These are phyloP conservation scores for Papilionanthe hybrid DNA, from an alignment of 116 monocot species.

Conservation along the genomic window DNA sequence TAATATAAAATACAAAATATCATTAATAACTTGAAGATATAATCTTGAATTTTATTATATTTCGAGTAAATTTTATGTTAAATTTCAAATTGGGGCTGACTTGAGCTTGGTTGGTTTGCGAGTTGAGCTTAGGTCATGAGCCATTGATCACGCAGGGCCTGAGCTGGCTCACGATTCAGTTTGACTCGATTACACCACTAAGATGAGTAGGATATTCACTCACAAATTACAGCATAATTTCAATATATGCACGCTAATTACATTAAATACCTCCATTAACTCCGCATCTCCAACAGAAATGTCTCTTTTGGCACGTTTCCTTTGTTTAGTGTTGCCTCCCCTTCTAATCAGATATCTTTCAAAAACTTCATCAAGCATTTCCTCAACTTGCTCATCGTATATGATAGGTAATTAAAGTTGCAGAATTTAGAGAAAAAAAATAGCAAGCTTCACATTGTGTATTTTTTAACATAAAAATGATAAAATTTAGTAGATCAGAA, in stretches of 20 bases:
- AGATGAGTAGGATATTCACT: too few species aligned
- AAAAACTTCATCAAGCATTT: conserved; percentile 77
- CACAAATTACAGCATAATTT: too few species aligned
- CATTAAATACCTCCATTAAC: conserved; percentile 53
- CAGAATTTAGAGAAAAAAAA: background rate
- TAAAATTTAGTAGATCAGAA: background rate
- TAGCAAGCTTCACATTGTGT: background rate
- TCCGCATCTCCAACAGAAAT: conserved; percentile 33
- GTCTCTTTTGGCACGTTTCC: conserved; percentile 49
- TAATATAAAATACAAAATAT: too few species aligned
- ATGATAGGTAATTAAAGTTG: conserved; percentile 19
- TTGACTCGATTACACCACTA: too few species aligned
- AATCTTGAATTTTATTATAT: too few species aligned
- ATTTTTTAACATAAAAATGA: background rate
- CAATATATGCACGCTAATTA: background rate
- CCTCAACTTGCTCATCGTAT: conserved; percentile 74
- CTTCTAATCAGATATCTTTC: conserved; percentile 64
- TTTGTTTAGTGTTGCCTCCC: conserved; percentile 48
- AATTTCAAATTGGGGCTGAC: too few species aligned
- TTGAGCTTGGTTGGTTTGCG: too few species aligned
- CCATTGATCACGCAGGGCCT: too few species aligned
- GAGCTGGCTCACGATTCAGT: too few species aligned
- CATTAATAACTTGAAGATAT: too few species aligned
- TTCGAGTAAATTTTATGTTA: too few species aligned
- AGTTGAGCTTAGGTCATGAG: too few species aligned